These are phyloP conservation scores for Ogataea hybrid DNA, from an alignment of 1,139 yeast species.

Conservation along the genomic window DNA sequence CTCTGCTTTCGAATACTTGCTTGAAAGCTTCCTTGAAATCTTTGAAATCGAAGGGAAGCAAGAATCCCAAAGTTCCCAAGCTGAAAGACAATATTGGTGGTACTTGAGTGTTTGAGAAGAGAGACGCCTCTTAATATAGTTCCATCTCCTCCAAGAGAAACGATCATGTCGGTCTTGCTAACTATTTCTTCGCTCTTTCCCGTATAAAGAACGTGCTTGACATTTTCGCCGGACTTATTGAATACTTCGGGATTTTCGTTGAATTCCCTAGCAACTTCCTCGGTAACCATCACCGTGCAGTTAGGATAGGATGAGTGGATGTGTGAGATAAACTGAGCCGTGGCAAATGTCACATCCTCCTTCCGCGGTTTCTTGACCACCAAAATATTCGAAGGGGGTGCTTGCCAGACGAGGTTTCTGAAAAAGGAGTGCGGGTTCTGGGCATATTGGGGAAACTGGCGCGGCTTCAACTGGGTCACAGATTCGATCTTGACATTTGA, in stretches of 20 bases:
- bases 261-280: conserved; percentile 74
- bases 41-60: conserved; percentile 79
- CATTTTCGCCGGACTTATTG: conserved; percentile 23
- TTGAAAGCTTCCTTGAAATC: conserved; percentile 61
- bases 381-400: conserved; percentile 65
- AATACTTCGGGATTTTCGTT: conserved; percentile 38
- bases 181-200: conserved; percentile 60
- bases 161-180: conserved; percentile 62
- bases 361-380: conserved; percentile 87
- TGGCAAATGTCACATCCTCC: conserved; percentile 58
- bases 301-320: conserved; percentile 60
- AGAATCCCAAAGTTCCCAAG: conserved; percentile 87
- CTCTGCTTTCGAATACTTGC: conserved; percentile 62
- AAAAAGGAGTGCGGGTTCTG: conserved; percentile 39
- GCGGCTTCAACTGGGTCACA: conserved; percentile 13
- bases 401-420: conserved; percentile 43
- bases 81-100: conserved; percentile 92
- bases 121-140: conserved; percentile 64
- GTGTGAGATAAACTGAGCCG: conserved; percentile 58
- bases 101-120: conserved; percentile 61
- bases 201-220: conserved; percentile 43
- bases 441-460: conserved; percentile 32
- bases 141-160: conserved; percentile 95
- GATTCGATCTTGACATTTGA: conserved; percentile 10
- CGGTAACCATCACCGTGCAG: conserved; percentile 73